phyloP scores from a whole-genome alignment of 257 asterid genomes.

The Forsythia viridissima region DNA sequence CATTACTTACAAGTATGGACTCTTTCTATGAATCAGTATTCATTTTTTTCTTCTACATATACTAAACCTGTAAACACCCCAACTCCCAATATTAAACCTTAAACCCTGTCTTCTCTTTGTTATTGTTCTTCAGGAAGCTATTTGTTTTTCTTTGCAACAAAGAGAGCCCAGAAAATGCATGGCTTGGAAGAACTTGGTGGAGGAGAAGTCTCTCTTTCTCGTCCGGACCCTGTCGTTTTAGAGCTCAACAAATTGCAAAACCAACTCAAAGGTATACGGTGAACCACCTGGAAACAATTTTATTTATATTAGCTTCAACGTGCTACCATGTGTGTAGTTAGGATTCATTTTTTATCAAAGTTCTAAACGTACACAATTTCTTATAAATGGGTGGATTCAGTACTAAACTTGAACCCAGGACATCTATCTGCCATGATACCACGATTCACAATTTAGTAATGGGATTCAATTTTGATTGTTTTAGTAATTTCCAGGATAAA shows the following conservation, averaged over 20 bases:
- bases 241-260: slow-evolving; percentile 77
- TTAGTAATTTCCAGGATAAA: no score
- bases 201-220: slow-evolving; percentile 40
- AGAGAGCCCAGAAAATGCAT: slow-evolving; percentile 27
- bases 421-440: no score
- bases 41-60: neutral
- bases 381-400: no score
- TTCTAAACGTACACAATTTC: neutral
- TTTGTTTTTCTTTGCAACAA: slow-evolving; percentile 17
- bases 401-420: no score
- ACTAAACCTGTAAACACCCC: slow-evolving; percentile 31
- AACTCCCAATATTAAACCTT: slow-evolving; percentile 33
- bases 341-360: no score
- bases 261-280: slow-evolving; percentile 71
- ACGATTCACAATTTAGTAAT: no score
- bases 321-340: neutral
- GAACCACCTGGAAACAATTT: neutral
- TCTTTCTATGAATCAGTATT: slow-evolving; percentile 29
- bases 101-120: slow-evolving; percentile 23
- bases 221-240: slow-evolving; percentile 65
- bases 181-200: slow-evolving; percentile 41
- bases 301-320: neutral
- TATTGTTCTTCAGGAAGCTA: slow-evolving; percentile 3
- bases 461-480: no score
- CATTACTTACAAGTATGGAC: slow-evolving; percentile 61